phyloP scores from a whole-genome alignment of 2,329 filamentous ascomycete species.

The Aplosporella prunicola region DNA sequence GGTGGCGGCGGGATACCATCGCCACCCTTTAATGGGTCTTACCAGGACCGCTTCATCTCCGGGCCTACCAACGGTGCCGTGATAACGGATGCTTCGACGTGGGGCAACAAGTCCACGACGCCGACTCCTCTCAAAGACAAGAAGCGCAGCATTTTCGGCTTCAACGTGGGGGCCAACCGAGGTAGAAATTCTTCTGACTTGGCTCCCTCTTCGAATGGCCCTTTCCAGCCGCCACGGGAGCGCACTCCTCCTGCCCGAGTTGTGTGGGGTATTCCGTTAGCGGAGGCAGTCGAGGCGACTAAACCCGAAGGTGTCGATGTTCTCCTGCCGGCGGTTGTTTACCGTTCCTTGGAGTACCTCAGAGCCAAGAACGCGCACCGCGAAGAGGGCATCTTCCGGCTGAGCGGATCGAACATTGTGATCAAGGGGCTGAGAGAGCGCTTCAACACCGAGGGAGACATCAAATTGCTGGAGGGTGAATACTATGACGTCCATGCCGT shows the following conservation, averaged over 20 bases:
- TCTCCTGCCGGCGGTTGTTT: slow-evolving; percentile 83
- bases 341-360: slow-evolving; percentile 89
- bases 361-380: slow-evolving; percentile 68
- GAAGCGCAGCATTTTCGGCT: slow-evolving; percentile 62
- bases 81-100: slow-evolving; percentile 72
- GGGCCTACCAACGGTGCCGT: slow-evolving; percentile 73
- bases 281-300: slow-evolving; percentile 77
- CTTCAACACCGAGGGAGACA: slow-evolving; percentile 87
- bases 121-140: slow-evolving; percentile 64
- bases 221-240: slow-evolving; percentile 12
- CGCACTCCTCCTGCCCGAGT: slow-evolving; percentile 16
- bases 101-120: slow-evolving; percentile 64
- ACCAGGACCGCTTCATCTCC: slow-evolving; percentile 55
- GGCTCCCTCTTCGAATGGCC: slow-evolving; percentile 35
- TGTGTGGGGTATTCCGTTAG: slow-evolving; percentile 73
- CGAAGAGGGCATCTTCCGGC: slow-evolving; percentile 92
- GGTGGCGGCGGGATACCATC: slow-evolving; percentile 23
- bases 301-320: slow-evolving; percentile 63
- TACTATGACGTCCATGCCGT: slow-evolving; percentile 96
- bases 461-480: slow-evolving; percentile 76
- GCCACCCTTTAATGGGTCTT: slow-evolving; percentile 23
- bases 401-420: slow-evolving; percentile 93
- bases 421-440: slow-evolving; percentile 86
- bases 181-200: slow-evolving; percentile 63
- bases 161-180: slow-evolving; percentile 32